Conservation (phyloP, 495 filamentous ascomycete species). For the Chaetomium cochliodes region DNA sequence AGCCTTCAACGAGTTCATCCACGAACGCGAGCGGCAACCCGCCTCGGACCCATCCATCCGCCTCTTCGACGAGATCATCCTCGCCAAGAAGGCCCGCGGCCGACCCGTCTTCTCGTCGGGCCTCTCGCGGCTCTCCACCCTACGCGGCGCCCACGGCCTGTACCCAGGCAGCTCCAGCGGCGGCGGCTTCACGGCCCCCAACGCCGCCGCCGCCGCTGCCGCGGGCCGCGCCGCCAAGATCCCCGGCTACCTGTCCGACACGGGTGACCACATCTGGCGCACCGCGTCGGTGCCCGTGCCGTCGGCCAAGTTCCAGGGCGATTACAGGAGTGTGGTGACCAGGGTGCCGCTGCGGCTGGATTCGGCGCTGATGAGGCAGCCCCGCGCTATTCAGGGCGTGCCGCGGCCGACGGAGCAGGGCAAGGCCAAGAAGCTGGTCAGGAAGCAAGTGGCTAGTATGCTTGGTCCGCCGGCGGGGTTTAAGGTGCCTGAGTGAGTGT, state of each 20-base stretch:
- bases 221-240: constrained; percentile 33
- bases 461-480: constrained; percentile 40
- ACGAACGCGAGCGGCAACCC: constrained; percentile 73
- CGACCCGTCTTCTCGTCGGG: constrained; percentile 51
- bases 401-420: constrained; percentile 64
- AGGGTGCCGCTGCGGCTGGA: constrained; percentile 79
- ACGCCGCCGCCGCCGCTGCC: not conserved
- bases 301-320: constrained; percentile 68
- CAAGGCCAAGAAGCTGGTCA: constrained; percentile 53
- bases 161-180: constrained; percentile 20
- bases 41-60: constrained; percentile 64
- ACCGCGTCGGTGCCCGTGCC: constrained; percentile 79
- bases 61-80: constrained; percentile 92
- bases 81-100: constrained; percentile 89
- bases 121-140: constrained; percentile 53
- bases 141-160: constrained; percentile 31
- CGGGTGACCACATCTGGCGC: constrained; percentile 88
- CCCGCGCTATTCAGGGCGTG: constrained; percentile 70
- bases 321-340: constrained; percentile 56
- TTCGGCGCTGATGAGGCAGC: constrained; percentile 82
- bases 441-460: constrained; percentile 76
- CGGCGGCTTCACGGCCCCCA: constrained; percentile 37
- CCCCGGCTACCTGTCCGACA: constrained; percentile 78
- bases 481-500: constrained; percentile 9
- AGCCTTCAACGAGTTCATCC: constrained; percentile 97